phyloP scores from a whole-genome alignment of 2,329 filamentous ascomycete genomes.

The Xenosphaeropsis pyriputrescens region DNA sequence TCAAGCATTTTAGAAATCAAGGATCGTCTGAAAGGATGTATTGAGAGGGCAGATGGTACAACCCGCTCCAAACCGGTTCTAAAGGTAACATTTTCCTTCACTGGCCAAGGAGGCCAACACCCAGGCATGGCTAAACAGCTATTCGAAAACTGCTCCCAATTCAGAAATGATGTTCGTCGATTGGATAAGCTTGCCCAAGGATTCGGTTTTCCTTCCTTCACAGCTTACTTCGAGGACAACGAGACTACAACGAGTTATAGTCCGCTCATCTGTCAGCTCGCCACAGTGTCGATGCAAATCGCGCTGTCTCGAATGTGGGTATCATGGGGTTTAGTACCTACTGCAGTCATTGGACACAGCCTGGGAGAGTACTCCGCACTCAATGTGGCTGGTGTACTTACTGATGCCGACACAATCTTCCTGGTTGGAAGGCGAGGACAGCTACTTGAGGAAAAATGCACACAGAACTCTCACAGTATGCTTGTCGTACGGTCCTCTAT shows the following conservation, averaged over 20 bases:
- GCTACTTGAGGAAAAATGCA: constrained; percentile 49
- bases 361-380: constrained; percentile 62
- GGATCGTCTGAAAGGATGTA: constrained; percentile 27
- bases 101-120: constrained; percentile 21
- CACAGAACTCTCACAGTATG: constrained; percentile 52
- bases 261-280: constrained; percentile 35
- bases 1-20: constrained; percentile 26
- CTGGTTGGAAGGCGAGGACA: constrained; percentile 53
- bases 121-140: constrained; percentile 16
- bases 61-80: constrained; percentile 30
- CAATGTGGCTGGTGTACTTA: constrained; percentile 53
- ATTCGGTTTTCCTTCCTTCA: constrained; percentile 14
- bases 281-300: constrained; percentile 34
- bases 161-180: constrained; percentile 10
- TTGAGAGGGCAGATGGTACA: too few species aligned
- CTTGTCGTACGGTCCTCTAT: constrained; percentile 31
- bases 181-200: constrained; percentile 10
- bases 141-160: constrained; percentile 21
- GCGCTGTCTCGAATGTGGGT: constrained; percentile 37
- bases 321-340: constrained; percentile 36
- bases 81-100: constrained; percentile 19
- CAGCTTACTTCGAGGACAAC: constrained; percentile 26
- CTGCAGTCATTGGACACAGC: constrained; percentile 43
- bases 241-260: constrained; percentile 25
- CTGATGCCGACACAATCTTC: constrained; percentile 54